Conservation (phyloP, 2,329 filamentous ascomycete genomes). For the Aspergillus amoenus region DNA sequence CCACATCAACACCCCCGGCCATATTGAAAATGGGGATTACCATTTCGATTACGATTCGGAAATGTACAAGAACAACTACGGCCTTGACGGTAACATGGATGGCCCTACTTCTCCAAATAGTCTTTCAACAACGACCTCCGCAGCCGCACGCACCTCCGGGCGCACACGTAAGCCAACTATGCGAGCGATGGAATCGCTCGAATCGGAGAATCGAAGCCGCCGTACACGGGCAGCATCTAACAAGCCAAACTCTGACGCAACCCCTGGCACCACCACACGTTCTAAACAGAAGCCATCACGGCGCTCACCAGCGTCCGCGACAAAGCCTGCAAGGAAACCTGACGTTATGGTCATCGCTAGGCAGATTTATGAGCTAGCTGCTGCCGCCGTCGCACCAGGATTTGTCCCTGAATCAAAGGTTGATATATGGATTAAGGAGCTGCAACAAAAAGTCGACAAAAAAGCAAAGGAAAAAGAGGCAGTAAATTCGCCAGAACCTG, state of each 20-base stretch:
- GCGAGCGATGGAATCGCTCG: constrained; percentile 19
- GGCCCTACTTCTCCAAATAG: constrained; percentile 20
- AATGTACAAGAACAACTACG: constrained; percentile 22
- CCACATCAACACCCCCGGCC: constrained; percentile 8
- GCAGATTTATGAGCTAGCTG: constrained; percentile 18
- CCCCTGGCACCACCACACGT: neutral
- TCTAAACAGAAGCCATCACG: neutral
- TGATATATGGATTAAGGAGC: constrained; percentile 16
- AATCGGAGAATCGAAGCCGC: constrained; percentile 18
- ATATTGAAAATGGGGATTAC: constrained; percentile 16
- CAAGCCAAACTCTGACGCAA: constrained; percentile 7
- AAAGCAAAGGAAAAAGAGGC: constrained; percentile 4
- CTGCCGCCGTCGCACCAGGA: constrained; percentile 15
- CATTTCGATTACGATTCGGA: constrained; percentile 23
- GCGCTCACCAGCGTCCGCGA: neutral
- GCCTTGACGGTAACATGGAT: constrained; percentile 22
- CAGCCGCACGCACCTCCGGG: constrained; percentile 17
- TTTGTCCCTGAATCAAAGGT: constrained; percentile 12
- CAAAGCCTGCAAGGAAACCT: neutral
- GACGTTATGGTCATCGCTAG: constrained; percentile 12
- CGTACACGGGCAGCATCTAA: constrained; percentile 15
- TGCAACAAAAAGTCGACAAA: constrained; percentile 13
- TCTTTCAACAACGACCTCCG: constrained; percentile 18
- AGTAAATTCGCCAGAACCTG: neutral
- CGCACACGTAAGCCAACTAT: constrained; percentile 24